A percentile compares a stretch with the other conserved stretches of the same genome.
phyloP scores from a whole-genome alignment of 2,329 filamentous ascomycete genomes.

The Paecilomyces fulvus region DNA sequence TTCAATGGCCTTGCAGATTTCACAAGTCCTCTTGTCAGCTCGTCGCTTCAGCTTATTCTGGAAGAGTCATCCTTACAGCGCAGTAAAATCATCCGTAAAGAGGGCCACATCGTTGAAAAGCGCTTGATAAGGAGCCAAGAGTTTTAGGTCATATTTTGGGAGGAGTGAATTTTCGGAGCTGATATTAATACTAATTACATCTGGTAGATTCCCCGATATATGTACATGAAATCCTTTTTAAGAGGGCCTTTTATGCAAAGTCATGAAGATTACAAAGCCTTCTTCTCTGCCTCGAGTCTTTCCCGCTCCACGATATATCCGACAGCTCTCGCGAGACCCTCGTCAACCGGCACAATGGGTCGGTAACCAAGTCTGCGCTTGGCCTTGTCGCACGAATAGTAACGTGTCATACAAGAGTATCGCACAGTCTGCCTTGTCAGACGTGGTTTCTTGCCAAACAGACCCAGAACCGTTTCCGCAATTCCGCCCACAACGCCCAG shows the following conservation, averaged over 20 bases:
- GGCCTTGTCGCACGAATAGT: conserved; percentile 40
- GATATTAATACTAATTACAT: not conserved
- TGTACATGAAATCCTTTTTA: not conserved
- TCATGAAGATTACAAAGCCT: not conserved
- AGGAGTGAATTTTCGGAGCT: not conserved
- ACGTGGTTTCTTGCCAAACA: conserved; percentile 39
- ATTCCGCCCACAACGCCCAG: conserved; percentile 33
- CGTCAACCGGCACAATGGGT: conserved; percentile 37
- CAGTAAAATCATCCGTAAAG: too few relatives aligned
- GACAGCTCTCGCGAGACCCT: conserved; percentile 40
- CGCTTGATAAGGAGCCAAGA: too few relatives aligned
- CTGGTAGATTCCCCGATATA: not conserved
- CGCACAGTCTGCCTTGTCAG: conserved; percentile 37
- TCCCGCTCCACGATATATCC: conserved; percentile 34
- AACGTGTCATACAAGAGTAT: conserved; percentile 42
- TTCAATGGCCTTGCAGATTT: too few relatives aligned
- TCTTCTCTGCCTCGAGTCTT: conserved; percentile 19
- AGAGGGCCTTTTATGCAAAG: conserved; percentile 6
- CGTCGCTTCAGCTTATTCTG: too few relatives aligned
- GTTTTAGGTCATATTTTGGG: not conserved
- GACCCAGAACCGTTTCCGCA: conserved; percentile 33
- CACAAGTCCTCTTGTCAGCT: too few relatives aligned
- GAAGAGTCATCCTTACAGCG: too few relatives aligned
- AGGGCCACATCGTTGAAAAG: too few relatives aligned
- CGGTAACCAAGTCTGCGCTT: conserved; percentile 37